These are phyloP conservation scores for Cytospora piceae DNA, from an alignment of 2,329 filamentous ascomycete species.

Conservation along the genomic window DNA sequence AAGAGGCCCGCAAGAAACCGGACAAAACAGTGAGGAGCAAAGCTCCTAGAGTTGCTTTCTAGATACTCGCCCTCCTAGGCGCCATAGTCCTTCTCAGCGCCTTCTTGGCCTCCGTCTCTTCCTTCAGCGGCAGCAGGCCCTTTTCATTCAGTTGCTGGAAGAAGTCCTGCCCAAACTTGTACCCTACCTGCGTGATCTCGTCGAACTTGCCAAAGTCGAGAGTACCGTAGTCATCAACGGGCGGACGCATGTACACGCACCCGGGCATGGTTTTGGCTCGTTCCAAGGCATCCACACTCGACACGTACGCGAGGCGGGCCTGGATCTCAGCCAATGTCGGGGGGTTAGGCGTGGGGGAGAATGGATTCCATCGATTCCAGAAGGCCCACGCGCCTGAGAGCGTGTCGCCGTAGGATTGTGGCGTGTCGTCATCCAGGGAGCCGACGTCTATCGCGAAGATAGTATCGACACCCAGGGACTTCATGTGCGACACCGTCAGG, in stretches of 20 bases:
- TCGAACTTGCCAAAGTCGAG: constrained; percentile 97
- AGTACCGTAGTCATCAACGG: constrained; percentile 90
- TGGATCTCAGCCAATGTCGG: constrained; percentile 96
- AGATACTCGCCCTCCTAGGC: constrained; percentile 78
- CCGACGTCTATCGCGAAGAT: constrained; percentile 98
- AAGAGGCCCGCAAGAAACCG: not conserved
- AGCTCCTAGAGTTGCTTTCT: constrained; percentile 26
- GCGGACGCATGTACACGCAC: constrained; percentile 95
- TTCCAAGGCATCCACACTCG: constrained; percentile 90
- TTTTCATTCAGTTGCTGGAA: constrained; percentile 76
- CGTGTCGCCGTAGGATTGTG: constrained; percentile 91
- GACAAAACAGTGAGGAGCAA: not conserved
- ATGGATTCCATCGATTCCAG: constrained; percentile 95
- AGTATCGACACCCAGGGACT: constrained; percentile 85
- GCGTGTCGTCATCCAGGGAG: constrained; percentile 85
- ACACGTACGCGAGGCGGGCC: constrained; percentile 91
- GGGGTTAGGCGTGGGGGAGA: constrained; percentile 85
- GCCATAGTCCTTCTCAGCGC: constrained; percentile 78
- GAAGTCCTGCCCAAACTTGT: constrained; percentile 81
- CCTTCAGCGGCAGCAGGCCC: constrained; percentile 71
- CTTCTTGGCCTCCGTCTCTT: constrained; percentile 77
- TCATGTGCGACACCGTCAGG: constrained; percentile 96
- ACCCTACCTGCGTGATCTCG: constrained; percentile 91
- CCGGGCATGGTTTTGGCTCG: constrained; percentile 88
- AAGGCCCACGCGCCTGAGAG: constrained; percentile 95